Evolutionary conservation across 1,284 basidiomycete genomes (phyloP).

Genomic region (Tilletia horrida): DNA sequence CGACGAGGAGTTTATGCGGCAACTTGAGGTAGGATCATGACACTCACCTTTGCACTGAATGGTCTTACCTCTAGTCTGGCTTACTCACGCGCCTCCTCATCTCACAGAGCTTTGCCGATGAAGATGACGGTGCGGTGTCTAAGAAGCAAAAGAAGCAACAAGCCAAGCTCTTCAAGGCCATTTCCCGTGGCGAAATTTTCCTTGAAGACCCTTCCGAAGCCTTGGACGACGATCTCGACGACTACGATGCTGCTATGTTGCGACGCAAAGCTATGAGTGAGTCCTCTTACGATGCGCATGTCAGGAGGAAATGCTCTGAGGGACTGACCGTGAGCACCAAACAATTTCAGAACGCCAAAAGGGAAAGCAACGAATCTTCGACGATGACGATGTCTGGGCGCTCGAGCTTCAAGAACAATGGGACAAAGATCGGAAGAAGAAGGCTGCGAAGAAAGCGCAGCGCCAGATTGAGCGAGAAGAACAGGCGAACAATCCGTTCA

Average conservation of each 20-base stretch:
- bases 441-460: conserved; percentile 70
- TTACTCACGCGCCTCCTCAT: not conserved
- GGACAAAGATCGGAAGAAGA: conserved; percentile 75
- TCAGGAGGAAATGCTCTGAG: not conserved
- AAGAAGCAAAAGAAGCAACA: conserved; percentile 57
- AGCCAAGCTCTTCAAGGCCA: conserved; percentile 66
- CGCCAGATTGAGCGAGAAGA: conserved; percentile 61
- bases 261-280: not conserved
- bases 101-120: conserved; percentile 12
- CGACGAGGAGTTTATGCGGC: conserved; percentile 66
- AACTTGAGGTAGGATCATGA: conserved; percentile 61
- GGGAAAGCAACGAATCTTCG: conserved; percentile 58
- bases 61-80: not conserved
- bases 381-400: conserved; percentile 62
- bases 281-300: not conserved
- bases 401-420: conserved; percentile 69
- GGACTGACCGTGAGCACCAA: conserved; percentile 56
- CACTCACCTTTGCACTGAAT: conserved; percentile 29
- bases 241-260: conserved; percentile 11
- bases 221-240: conserved; percentile 8
- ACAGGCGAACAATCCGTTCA: conserved; percentile 60
- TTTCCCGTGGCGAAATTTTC: conserved; percentile 51
- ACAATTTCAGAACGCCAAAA: conserved; percentile 47
- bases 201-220: conserved; percentile 25
- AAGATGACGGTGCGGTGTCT: conserved; percentile 19